Evolutionary conservation across 495 filamentous ascomycete species (phyloP).

Genomic region (Xylaria telfairii): DNA sequence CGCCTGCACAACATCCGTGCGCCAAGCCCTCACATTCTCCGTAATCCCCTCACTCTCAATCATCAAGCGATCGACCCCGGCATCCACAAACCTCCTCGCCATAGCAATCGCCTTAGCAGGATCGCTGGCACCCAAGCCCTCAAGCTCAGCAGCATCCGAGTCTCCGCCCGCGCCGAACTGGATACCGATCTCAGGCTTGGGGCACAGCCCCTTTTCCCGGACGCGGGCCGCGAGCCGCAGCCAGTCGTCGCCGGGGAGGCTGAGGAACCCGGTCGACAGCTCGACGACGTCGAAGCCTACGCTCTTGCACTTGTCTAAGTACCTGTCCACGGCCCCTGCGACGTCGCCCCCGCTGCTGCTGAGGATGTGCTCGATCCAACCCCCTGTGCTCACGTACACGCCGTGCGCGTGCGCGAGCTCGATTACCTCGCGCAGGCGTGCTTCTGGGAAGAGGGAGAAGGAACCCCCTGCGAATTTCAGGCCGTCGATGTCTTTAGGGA

Average conservation of each 20-base stretch:
- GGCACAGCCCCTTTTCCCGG: conserved; percentile 55
- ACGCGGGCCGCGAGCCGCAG: conserved; percentile 62
- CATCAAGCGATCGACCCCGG: conserved; percentile 64
- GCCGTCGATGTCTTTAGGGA: conserved; percentile 54
- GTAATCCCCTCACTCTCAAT: conserved; percentile 69
- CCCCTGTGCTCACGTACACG: conserved; percentile 64
- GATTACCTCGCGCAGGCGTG: conserved; percentile 54
- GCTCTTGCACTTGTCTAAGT: conserved; percentile 58
- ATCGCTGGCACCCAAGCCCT: conserved; percentile 59
- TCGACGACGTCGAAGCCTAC: conserved; percentile 64
- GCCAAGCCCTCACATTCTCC: conserved; percentile 63
- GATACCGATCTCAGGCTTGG: conserved; percentile 67
- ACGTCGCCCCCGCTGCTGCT: conserved; percentile 46
- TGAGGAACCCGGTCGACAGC: conserved; percentile 61
- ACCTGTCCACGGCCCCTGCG: conserved; percentile 55
- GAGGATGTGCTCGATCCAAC: conserved; percentile 64
- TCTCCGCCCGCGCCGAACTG: conserved; percentile 68
- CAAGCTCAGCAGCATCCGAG: conserved; percentile 55
- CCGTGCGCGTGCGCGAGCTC: conserved; percentile 59
- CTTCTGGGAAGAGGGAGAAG: conserved; percentile 59
- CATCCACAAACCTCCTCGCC: conserved; percentile 58
- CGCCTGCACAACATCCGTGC: conserved; percentile 62
- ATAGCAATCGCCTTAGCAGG: conserved; percentile 57
- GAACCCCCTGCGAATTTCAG: conserved; percentile 66
- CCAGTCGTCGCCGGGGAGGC: conserved; percentile 62